These are phyloP conservation scores for Zymoseptoria crescenta DNA, from an alignment of 2,329 filamentous ascomycete genomes.

Conservation along the genomic window DNA sequence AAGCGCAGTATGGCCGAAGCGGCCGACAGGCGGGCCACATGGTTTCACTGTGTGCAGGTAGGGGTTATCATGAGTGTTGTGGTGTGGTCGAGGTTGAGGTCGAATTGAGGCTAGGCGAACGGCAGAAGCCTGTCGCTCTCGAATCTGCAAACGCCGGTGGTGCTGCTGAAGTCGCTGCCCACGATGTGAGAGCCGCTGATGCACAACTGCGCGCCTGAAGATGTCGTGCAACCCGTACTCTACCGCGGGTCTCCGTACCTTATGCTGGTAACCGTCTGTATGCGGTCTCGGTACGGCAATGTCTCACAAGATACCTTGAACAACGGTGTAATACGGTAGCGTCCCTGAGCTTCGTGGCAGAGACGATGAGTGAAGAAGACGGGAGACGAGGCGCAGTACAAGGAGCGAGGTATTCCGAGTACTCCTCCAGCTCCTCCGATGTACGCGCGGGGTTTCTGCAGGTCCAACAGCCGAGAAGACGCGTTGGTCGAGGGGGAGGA, in stretches of 20 bases:
- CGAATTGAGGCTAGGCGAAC: no score
- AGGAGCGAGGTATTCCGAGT: background rate
- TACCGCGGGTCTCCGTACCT: background rate
- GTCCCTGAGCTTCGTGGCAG: background rate
- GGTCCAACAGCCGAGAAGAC: background rate
- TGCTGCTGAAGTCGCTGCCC: background rate
- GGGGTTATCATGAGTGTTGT: conserved; percentile 15
- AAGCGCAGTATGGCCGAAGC: conserved; percentile 16
- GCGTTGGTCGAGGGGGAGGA: background rate
- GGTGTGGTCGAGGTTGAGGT: background rate
- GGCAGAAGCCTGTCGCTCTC: background rate
- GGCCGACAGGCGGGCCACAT: conserved; percentile 27
- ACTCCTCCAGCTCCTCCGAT: background rate
- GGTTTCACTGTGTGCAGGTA: conserved; percentile 10
- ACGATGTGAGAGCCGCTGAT: background rate
- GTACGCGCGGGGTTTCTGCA: background rate
- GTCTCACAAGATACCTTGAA: background rate
- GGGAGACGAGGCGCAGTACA: background rate
- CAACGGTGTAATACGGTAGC: background rate
- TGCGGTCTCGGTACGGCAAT: background rate
- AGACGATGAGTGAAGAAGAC: background rate
- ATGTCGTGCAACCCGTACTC: background rate
- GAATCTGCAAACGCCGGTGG: background rate
- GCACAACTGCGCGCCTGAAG: background rate
- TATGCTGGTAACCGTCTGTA: background rate